Conservation (phyloP, 148 eudicot species). For the Camellia lanceoleosa region DNA sequence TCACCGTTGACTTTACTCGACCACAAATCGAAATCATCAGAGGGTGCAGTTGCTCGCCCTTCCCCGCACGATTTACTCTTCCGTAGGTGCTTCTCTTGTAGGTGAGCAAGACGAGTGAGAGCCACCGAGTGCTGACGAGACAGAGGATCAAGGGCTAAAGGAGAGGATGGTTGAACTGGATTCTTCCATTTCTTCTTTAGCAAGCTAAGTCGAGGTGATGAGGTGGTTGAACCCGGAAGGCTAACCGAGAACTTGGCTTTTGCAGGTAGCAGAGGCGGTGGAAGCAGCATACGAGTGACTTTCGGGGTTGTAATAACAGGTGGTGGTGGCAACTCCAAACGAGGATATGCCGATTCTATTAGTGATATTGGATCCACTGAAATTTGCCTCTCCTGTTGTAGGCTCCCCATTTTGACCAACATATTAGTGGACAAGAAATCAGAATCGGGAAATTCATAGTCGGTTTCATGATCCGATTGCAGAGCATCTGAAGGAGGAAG, state of each 20-base stretch:
- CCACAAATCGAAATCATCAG: slow-evolving; percentile 66
- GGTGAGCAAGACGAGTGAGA: slow-evolving; percentile 44
- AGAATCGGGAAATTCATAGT: slow-evolving; percentile 20
- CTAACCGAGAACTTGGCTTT: slow-evolving; percentile 50
- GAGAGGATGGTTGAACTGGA: slow-evolving; percentile 16
- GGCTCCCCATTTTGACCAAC: slow-evolving; percentile 19
- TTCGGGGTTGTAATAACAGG: neutral
- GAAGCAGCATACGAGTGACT: neutral
- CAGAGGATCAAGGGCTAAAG: slow-evolving; percentile 13
- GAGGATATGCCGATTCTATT: slow-evolving; percentile 38
- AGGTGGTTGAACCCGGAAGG: slow-evolving; percentile 55
- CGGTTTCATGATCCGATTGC: neutral
- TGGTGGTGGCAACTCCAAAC: slow-evolving; percentile 31
- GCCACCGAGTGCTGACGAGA: slow-evolving; percentile 44
- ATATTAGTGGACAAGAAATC: slow-evolving; percentile 34
- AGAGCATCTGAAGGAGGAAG: neutral
- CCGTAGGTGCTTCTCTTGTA: slow-evolving; percentile 41
- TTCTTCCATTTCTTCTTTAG: slow-evolving; percentile 32
- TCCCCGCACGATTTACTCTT: slow-evolving; percentile 67
- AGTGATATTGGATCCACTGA: slow-evolving; percentile 77
- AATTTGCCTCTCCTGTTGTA: slow-evolving; percentile 58
- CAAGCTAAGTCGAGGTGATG: slow-evolving; percentile 41
- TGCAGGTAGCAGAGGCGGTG: slow-evolving; percentile 28
- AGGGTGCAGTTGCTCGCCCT: slow-evolving; percentile 41
- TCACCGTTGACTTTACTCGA: slow-evolving; percentile 10